phyloP scores from a whole-genome alignment of 257 asterid genomes.

The Rubia yunnanensis region DNA sequence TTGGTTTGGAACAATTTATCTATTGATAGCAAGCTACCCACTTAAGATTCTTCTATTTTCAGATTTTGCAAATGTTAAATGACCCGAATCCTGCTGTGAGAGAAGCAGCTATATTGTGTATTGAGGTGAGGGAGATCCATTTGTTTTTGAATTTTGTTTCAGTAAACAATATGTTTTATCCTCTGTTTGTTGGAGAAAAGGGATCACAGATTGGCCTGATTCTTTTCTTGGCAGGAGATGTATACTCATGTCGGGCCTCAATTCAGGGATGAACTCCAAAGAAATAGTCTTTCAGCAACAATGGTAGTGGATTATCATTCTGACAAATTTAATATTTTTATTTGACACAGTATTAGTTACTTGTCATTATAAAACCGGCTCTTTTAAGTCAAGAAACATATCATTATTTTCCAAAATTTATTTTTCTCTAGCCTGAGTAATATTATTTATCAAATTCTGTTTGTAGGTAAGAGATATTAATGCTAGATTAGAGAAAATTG shows the following conservation, averaged over 20 bases:
- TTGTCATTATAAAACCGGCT: not conserved
- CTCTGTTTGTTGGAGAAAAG: not conserved
- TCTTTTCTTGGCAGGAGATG: conserved; percentile 64
- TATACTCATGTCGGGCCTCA: conserved; percentile 85
- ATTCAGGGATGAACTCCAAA: conserved; percentile 87
- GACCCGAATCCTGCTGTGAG: conserved; percentile 90
- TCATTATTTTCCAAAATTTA: not conserved
- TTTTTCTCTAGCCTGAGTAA: conserved; percentile 12
- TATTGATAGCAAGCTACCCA: not conserved
- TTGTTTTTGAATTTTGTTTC: not conserved
- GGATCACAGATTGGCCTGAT: not conserved
- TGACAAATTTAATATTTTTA: not conserved
- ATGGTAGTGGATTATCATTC: conserved; percentile 45
- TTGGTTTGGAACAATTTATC: not conserved
- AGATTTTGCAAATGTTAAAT: conserved; percentile 86
- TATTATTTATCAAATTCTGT: conserved; percentile 9
- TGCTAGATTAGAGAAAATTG: conserved; percentile 80
- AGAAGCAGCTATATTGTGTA: conserved; percentile 80
- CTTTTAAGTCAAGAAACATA: not conserved
- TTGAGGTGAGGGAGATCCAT: conserved; percentile 54
- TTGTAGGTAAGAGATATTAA: conserved; percentile 87
- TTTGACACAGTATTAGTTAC: not conserved
- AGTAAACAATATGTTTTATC: not conserved
- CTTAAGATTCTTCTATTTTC: conserved; percentile 7
- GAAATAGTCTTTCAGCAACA: conserved; percentile 63